A percentile compares a stretch with the other conserved stretches of the same genome.
Conservation (phyloP, 805 yeast species). For the Candida boleticola region DNA sequence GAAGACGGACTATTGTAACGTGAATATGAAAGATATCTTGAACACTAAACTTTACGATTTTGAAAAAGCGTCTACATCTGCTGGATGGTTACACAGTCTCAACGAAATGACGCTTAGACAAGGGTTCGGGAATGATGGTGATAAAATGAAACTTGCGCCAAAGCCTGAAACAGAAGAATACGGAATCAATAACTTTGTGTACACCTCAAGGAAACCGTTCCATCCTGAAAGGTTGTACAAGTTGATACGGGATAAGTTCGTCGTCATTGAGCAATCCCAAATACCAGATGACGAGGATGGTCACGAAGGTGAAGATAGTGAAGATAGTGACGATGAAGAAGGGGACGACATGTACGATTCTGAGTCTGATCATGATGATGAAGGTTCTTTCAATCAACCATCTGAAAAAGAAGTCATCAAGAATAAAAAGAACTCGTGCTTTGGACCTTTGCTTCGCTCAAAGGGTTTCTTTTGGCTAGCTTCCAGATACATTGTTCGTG, state of each 20-base stretch:
- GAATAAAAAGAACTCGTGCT: conserved; percentile 35
- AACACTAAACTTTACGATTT: conserved; percentile 38
- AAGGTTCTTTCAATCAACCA: conserved; percentile 11
- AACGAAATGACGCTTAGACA: conserved; percentile 35
- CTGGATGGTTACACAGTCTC: conserved; percentile 45
- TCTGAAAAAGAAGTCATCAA: conserved; percentile 24
- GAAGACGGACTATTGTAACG: conserved; percentile 34
- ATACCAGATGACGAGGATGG: conserved; percentile 16
- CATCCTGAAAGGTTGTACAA: conserved; percentile 43
- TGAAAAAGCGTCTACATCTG: conserved; percentile 41
- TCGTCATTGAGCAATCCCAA: conserved; percentile 19
- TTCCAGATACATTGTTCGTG: conserved; percentile 36
- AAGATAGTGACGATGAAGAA: conserved; percentile 16
- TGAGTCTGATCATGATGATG: conserved; percentile 12
- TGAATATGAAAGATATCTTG: conserved; percentile 33
- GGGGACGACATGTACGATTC: conserved; percentile 10
- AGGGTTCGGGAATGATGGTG: conserved; percentile 22
- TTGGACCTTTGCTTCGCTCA: conserved; percentile 37
- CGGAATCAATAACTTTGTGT: conserved; percentile 44
- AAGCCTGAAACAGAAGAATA: conserved; percentile 48
- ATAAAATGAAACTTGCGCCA: conserved; percentile 24
- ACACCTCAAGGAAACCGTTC: conserved; percentile 40
- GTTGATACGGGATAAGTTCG: conserved; percentile 34
- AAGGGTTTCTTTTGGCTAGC: conserved; percentile 49
- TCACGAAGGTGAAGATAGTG: conserved; percentile 14